Evolutionary conservation across 1,139 yeast species (phyloP), one percentile per base, ranked within the genome.

Genomic region (Sugiyamaella neomexicana): DNA sequence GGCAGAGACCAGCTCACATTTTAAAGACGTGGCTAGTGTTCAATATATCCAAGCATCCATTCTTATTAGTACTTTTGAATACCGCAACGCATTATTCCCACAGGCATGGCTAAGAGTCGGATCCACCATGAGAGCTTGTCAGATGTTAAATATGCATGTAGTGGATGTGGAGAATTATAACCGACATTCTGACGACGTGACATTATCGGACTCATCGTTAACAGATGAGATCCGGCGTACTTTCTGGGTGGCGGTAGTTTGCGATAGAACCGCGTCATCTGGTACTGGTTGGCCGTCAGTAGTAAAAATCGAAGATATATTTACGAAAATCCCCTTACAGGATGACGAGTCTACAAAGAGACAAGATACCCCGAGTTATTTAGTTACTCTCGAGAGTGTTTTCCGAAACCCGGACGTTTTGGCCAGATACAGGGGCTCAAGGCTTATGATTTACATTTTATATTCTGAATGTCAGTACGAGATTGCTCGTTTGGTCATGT

Each of bases 51-150:
- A 68, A 55, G 62, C 71, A 1, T 50, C 62, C 42, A 50, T 59
- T 7, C 55, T 69, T 9, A 37, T 68, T n/a, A 58, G 62, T 10
- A 51, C 59, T 25, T 61, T 60, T 50, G 71, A 69, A 53, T 62
- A 61, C 52, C 56, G 62, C n/a, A 49, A 54, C 27, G 67, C 65
- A 16, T 47, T 53, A 46, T 63, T 69, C 46, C 63, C 68, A 5
- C 64, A 67, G 40, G 71, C 70, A 2, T 69, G 72, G 72, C 49
- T 65, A 23, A 56, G 65, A n/a, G 60, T 63, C 5, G 72, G 72
- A 4, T 58, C 60, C 13, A 65, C 68, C 1, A 52, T 61, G 36
- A 57, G 68, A 6, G 62, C 65, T 2, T 57, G 62, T 40, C 54
- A 57, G 10, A 66, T 67, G 65, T 55, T 58, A 48, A 60, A 62